phyloP scores from a whole-genome alignment of 2,329 filamentous ascomycete genomes.

The Mycosphaerelloides madeirae region DNA sequence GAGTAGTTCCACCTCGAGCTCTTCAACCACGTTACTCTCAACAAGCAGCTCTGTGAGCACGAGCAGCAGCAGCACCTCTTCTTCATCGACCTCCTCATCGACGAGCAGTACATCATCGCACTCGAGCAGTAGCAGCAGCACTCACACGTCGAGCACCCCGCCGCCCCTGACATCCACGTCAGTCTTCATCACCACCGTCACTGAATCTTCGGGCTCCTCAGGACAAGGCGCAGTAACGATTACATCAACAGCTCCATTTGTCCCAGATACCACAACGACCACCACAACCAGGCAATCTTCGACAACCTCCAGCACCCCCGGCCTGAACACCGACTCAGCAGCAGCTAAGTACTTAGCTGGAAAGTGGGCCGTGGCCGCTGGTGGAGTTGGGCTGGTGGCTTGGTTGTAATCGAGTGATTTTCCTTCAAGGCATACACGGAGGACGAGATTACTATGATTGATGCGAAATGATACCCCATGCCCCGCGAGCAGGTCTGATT shows the following conservation, averaged over 20 bases:
- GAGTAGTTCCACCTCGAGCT: background rate
- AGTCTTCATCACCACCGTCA: background rate
- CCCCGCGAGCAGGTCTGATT: too few species aligned
- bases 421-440: too few species aligned
- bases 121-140: background rate
- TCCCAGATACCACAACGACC: background rate
- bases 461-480: too few species aligned
- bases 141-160: background rate
- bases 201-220: background rate
- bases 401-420: background rate
- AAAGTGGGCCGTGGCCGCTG: background rate
- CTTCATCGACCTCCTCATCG: background rate
- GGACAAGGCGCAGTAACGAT: background rate
- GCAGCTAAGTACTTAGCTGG: background rate
- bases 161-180: background rate
- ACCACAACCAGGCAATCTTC: background rate
- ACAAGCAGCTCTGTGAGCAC: too few species aligned
- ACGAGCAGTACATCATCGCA: background rate
- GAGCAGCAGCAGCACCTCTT: background rate
- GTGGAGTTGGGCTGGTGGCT: background rate
- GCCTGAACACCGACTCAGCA: conserved; percentile 2
- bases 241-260: background rate
- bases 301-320: background rate
- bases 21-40: background rate
- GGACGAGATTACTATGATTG: too few species aligned